Evolutionary conservation across 108 stramenopile species (phyloP), one percentile per base, ranked within the genome.

Genomic region (Nitzschia sp.): DNA sequence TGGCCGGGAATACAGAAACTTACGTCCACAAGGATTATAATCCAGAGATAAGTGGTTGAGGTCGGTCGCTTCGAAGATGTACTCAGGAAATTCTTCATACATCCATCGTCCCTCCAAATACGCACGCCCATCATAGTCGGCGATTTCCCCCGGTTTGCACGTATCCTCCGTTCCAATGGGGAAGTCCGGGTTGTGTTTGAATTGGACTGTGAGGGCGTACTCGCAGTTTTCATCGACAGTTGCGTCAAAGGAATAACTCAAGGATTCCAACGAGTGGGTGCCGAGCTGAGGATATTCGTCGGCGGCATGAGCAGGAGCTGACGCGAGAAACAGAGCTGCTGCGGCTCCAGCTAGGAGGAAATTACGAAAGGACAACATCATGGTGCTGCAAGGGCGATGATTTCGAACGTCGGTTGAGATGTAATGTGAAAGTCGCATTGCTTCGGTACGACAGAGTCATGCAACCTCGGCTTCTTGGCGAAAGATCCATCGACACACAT

Each of bases 1-100:
- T n/a, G n/a, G n/a, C n/a, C n/a, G n/a, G n/a, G n/a, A n/a, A n/a
- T n/a, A n/a, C n/a, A n/a, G 21, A 29, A 3, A 33, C 31, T 29
- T n/a, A 58, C 31, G 30, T 15, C 31, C 57, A 33, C 57, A 58
- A 17, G 28, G 15, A 58, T 58, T 58, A 28, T 58, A 33, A 29
- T 58, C 57, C 23, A 58, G n/a, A 24, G 31, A 58, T 28, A 58
- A 58, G 27, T 58, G 57, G 27, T 58, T 58, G 13, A 29, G 6
- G 2, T 29, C 57, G 3, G 57, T 58, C 26, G 57, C 57, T 28
- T 21, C 21, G 11, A 19, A 4, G 4, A 51, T 23, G 21, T 51
- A 51, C 17, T 9, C 21, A 21, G 49, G 49, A 23, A n/a, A 51
- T 5, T 21, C 19, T 21, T 51, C 49, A 51, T 51, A 51, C 18